These are phyloP conservation scores for Calonectria leucothoes DNA, from an alignment of 2,329 filamentous ascomycete genomes.

Conservation along the genomic window DNA sequence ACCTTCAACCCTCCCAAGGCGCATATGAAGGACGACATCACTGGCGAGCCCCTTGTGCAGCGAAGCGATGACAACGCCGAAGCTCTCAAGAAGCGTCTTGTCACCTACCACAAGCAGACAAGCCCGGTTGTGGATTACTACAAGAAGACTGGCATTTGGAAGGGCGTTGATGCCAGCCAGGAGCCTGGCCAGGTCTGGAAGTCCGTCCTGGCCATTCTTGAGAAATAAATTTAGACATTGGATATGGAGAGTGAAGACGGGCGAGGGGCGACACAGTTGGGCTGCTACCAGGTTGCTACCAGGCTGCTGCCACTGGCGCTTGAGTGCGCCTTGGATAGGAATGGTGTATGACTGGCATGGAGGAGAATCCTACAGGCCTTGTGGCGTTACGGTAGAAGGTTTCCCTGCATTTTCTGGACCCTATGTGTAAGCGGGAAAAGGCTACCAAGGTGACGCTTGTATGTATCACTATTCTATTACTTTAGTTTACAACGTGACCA, in stretches of 20 bases:
- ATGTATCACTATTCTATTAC: slow-evolving; percentile 41
- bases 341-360: slow-evolving; percentile 36
- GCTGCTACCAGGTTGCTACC: neutral
- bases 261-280: neutral
- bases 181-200: slow-evolving; percentile 97
- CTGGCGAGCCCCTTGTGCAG: slow-evolving; percentile 96
- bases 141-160: slow-evolving; percentile 97
- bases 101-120: slow-evolving; percentile 95
- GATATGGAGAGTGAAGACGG: neutral
- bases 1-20: slow-evolving; percentile 98
- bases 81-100: slow-evolving; percentile 92
- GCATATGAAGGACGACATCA: slow-evolving; percentile 94
- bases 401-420: slow-evolving; percentile 40
- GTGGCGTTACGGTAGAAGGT: slow-evolving; percentile 43
- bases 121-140: slow-evolving; percentile 95
- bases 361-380: slow-evolving; percentile 35
- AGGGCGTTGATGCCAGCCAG: slow-evolving; percentile 93
- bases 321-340: slow-evolving; percentile 41
- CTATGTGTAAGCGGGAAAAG: slow-evolving; percentile 40
- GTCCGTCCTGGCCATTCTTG: slow-evolving; percentile 86
- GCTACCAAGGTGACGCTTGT: slow-evolving; percentile 42
- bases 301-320: neutral
- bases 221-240: slow-evolving; percentile 53
- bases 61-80: slow-evolving; percentile 97
- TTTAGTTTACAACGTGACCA: slow-evolving; percentile 36